These are phyloP conservation scores for Raphanus hybrid DNA, from an alignment of 441 rosid genomes.

Conservation along the genomic window DNA sequence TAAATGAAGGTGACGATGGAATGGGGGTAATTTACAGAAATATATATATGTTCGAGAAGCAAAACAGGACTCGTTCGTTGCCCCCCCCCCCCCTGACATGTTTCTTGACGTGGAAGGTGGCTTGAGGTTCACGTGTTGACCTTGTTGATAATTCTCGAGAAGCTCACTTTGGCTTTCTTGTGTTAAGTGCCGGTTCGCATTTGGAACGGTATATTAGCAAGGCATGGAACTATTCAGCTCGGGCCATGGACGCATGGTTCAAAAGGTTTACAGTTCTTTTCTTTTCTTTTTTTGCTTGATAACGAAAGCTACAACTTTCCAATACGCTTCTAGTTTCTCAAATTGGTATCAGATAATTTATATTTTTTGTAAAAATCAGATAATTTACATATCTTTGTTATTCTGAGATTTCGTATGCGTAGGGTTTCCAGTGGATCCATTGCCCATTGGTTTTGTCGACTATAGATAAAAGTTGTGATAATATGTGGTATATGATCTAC, in stretches of 20 bases:
- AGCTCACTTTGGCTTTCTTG: constrained; percentile 5
- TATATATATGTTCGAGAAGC: constrained; percentile 35
- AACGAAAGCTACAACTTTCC: neutral
- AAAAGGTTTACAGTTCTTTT: neutral
- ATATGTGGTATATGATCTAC: neutral
- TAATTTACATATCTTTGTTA: neutral
- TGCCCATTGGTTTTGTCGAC: neutral
- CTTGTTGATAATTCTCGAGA: constrained; percentile 20
- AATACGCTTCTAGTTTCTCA: neutral
- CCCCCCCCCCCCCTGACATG: constrained; percentile 31
- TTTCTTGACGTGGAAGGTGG: constrained; percentile 29
- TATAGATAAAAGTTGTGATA: neutral
- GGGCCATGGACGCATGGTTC: neutral
- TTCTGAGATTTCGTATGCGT: neutral
- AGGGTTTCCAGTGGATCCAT: neutral
- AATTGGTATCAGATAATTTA: constrained; percentile 6
- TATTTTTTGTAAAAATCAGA: too few species aligned
- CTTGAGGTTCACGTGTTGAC: constrained; percentile 35
- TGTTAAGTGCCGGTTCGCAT: neutral
- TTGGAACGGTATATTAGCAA: constrained; percentile 12
- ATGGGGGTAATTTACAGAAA: neutral
- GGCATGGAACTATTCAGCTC: neutral
- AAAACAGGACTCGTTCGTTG: constrained; percentile 31
- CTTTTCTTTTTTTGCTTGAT: neutral
- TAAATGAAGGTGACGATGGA: constrained; percentile 16